A percentile compares a stretch with the other conserved stretches of the same genome.
These are phyloP conservation scores for Cutaneotrichosporon sp. DNA, from an alignment of 1,284 basidiomycete species.

Conservation along the genomic window DNA sequence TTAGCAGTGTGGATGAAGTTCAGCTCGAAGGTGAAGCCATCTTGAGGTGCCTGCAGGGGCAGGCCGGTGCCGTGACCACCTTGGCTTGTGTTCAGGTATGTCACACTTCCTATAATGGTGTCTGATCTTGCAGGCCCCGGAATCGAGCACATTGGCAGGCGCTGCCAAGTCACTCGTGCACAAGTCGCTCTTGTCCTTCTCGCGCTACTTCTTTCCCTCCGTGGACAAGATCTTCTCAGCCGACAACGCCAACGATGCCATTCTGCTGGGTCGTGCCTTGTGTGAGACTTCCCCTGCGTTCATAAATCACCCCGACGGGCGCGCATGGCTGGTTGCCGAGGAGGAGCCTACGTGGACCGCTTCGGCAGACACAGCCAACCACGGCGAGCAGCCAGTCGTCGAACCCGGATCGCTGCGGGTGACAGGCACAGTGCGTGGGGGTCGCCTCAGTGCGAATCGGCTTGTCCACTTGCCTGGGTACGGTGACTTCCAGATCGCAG, in stretches of 20 bases:
- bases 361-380: slow-evolving; percentile 23
- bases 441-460: slow-evolving; percentile 75
- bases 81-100: slow-evolving; percentile 61
- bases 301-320: slow-evolving; percentile 67
- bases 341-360: slow-evolving; percentile 59
- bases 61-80: slow-evolving; percentile 63
- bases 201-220: slow-evolving; percentile 91
- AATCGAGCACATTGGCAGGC: slow-evolving; percentile 57
- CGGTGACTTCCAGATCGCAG: slow-evolving; percentile 84
- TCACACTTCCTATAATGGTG: neutral
- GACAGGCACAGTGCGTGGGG: slow-evolving; percentile 81
- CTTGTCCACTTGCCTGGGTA: slow-evolving; percentile 85
- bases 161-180: slow-evolving; percentile 63
- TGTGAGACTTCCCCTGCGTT: slow-evolving; percentile 72
- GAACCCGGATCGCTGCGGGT: slow-evolving; percentile 63
- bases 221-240: slow-evolving; percentile 61
- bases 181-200: slow-evolving; percentile 87
- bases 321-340: slow-evolving; percentile 80
- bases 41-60: slow-evolving; percentile 80
- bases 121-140: slow-evolving; percentile 37
- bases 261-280: slow-evolving; percentile 70
- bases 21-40: slow-evolving; percentile 79
- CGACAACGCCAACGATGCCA: slow-evolving; percentile 63
- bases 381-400: slow-evolving; percentile 23
- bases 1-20: slow-evolving; percentile 63